phyloP scores from a whole-genome alignment of 2,329 filamentous ascomycete species.

The Cercospora nicotianae region DNA sequence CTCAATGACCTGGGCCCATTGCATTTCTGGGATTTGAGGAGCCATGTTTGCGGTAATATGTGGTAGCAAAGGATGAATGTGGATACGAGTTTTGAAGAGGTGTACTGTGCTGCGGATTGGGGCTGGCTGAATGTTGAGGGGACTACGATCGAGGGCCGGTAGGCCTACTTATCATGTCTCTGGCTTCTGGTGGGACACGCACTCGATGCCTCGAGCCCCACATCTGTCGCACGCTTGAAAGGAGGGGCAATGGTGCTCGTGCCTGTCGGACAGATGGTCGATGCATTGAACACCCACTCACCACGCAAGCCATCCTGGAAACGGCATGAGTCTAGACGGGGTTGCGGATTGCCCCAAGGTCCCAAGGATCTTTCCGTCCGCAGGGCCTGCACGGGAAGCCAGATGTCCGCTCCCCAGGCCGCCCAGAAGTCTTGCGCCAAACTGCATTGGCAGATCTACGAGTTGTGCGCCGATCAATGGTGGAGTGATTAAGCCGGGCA shows the following conservation, averaged over 20 bases:
- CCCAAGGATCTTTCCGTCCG: conserved; percentile 19
- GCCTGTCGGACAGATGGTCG: conserved; percentile 24
- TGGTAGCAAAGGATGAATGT: conserved; percentile 7
- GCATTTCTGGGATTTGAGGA: conserved; percentile 68
- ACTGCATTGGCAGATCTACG: conserved; percentile 11
- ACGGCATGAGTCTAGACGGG: conserved; percentile 20
- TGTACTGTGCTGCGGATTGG: conserved; percentile 7
- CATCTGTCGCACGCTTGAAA: conserved; percentile 20
- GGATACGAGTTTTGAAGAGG: conserved; percentile 11
- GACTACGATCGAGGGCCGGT: conserved; percentile 1
- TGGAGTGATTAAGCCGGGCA: background rate
- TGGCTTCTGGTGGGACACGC: background rate
- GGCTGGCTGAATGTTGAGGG: background rate
- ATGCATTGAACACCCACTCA: conserved; percentile 17
- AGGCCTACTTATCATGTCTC: conserved; percentile 22
- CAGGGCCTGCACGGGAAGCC: conserved; percentile 10
- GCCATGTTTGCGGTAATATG: conserved; percentile 30
- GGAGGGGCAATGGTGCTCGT: conserved; percentile 23
- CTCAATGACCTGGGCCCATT: conserved; percentile 91
- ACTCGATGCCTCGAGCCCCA: conserved; percentile 12
- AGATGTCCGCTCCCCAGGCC: conserved; percentile 6
- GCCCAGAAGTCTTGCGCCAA: conserved; percentile 9
- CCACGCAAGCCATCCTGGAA: conserved; percentile 19
- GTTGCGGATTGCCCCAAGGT: conserved; percentile 12
- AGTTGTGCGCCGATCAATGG: conserved; percentile 2